Conservation (phyloP, 495 filamentous ascomycete species). For the Cairneyella variabilis region DNA sequence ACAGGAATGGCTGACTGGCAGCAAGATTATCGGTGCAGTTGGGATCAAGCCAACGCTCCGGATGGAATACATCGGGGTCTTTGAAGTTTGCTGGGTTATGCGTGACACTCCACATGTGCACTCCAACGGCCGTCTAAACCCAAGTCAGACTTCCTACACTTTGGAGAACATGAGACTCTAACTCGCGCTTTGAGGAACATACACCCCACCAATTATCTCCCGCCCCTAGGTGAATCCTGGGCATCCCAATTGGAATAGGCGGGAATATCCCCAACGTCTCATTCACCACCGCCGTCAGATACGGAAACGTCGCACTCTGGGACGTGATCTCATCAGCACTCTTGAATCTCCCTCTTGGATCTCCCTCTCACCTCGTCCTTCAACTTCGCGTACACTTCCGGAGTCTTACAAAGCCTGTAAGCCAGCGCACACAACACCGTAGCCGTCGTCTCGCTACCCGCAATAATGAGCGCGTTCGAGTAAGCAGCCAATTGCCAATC, state of each 20-base stretch:
- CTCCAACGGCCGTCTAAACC: constrained; percentile 38
- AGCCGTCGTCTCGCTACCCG: constrained; percentile 53
- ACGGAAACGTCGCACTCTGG: constrained; percentile 38
- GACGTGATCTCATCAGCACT: constrained; percentile 47
- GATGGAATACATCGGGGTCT: constrained; percentile 5
- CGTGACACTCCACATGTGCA: constrained; percentile 45
- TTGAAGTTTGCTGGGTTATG: constrained; percentile 36
- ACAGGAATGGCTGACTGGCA: constrained; percentile 51
- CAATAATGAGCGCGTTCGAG: neutral
- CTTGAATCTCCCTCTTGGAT: constrained; percentile 42
- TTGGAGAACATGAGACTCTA: neutral
- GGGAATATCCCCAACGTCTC: constrained; percentile 58
- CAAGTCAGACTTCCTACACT: neutral
- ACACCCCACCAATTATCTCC: constrained; percentile 13
- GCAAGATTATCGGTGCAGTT: constrained; percentile 40
- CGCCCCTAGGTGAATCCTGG: constrained; percentile 33
- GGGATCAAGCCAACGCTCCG: constrained; percentile 24
- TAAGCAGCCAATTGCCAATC: neutral
- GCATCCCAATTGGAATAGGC: constrained; percentile 46
- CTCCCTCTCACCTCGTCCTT: constrained; percentile 51
- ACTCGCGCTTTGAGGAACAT: constrained; percentile 10
- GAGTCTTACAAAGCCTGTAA: constrained; percentile 41
- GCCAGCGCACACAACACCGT: constrained; percentile 48
- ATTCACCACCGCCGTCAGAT: constrained; percentile 46
- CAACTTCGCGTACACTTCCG: constrained; percentile 38